A percentile compares a stretch with the other conserved stretches of the same genome.
Evolutionary conservation across 2,329 filamentous ascomycete genomes (phyloP).

Genomic region (Thielaviopsis punctulata): DNA sequence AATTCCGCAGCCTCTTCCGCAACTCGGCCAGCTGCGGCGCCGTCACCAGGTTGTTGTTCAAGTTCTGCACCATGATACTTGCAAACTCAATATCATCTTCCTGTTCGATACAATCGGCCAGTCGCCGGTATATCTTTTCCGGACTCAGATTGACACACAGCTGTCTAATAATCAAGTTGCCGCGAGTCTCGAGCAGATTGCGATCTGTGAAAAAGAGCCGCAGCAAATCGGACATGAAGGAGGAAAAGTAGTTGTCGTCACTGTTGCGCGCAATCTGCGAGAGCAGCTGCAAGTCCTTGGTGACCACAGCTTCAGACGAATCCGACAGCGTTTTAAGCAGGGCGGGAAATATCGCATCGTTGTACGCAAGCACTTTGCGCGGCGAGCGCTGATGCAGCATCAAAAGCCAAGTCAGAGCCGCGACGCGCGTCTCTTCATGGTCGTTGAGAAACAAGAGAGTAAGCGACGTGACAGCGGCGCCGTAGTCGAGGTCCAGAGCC

Average conservation of each 20-base stretch:
- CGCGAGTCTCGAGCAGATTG: conserved; percentile 74
- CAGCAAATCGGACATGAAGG: conserved; percentile 93
- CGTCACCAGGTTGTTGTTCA: conserved; percentile 98
- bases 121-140: conserved; percentile 84
- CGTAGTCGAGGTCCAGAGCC: conserved; percentile 66
- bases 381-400: conserved; percentile 96
- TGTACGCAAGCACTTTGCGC: conserved; percentile 81
- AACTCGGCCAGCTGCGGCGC: conserved; percentile 85
- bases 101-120: conserved; percentile 92
- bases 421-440: conserved; percentile 86
- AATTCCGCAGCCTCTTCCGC: conserved; percentile 72
- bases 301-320: conserved; percentile 87
- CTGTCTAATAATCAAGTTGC: conserved; percentile 92
- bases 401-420: conserved; percentile 86
- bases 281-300: conserved; percentile 77
- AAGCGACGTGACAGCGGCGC: conserved; percentile 80
- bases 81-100: conserved; percentile 98
- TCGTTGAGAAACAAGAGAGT: conserved; percentile 92
- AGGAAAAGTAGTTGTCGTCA: conserved; percentile 92
- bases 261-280: conserved; percentile 95
- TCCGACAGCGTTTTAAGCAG: conserved; percentile 92
- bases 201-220: conserved; percentile 93
- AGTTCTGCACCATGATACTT: conserved; percentile 97
- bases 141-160: conserved; percentile 84
- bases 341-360: conserved; percentile 92